Conservation (phyloP, 345 rosid genomes). For the Luvunga scandens region DNA sequence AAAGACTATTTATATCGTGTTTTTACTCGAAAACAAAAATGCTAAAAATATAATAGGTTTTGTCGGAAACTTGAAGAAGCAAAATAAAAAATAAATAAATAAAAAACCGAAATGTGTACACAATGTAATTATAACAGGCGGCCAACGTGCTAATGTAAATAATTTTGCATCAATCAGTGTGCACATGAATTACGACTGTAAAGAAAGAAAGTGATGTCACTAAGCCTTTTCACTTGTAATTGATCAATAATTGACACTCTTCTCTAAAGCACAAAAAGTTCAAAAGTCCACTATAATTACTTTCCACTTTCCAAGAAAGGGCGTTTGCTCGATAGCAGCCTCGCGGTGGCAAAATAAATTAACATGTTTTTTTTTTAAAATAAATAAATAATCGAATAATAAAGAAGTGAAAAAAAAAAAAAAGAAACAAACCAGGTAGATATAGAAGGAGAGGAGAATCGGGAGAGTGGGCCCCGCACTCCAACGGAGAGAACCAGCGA, state of each 20-base stretch:
- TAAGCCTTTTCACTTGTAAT: not conserved
- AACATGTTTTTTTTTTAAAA: not conserved
- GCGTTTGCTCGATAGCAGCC: too few relatives aligned
- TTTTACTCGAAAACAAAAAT: not conserved
- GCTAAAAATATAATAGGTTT: not conserved
- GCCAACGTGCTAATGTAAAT: not conserved
- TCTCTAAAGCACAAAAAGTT: not conserved
- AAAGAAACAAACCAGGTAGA: slow-evolving; percentile 35
- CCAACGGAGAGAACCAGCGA: slow-evolving; percentile 69
- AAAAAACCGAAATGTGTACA: not conserved
- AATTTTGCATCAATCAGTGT: not conserved
- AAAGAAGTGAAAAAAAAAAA: not conserved
- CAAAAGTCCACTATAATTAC: not conserved
- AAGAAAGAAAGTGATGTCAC: not conserved
- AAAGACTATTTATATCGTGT: too few relatives aligned
- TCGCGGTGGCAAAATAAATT: not conserved
- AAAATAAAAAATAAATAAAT: too few relatives aligned
- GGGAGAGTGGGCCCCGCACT: slow-evolving; percentile 26
- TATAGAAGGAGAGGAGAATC: slow-evolving; percentile 53
- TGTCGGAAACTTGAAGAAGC: not conserved
- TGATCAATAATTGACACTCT: not conserved
- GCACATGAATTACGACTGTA: not conserved
- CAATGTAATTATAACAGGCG: not conserved
- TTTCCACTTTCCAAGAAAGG: not conserved
- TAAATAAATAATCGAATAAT: not conserved